These are phyloP conservation scores for Diaporthe citriasiana DNA, from an alignment of 2,329 filamentous ascomycete species.

Conservation along the genomic window DNA sequence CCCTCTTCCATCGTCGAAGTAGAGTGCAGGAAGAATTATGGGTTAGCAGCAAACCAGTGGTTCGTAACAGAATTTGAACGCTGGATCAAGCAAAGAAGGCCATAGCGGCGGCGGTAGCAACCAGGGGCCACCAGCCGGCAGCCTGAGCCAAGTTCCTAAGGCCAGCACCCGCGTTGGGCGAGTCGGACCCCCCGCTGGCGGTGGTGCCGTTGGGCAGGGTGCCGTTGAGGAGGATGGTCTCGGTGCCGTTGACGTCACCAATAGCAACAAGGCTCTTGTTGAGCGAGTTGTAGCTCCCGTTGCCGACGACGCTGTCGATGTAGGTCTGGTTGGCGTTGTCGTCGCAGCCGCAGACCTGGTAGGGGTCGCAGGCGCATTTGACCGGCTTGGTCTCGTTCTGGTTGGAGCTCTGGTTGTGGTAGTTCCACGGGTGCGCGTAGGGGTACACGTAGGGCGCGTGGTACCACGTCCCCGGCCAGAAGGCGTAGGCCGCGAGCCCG, in stretches of 20 bases:
- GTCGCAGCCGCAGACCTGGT: conserved; percentile 76
- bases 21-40: background rate
- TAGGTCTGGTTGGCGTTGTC: conserved; percentile 73
- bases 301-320: conserved; percentile 73
- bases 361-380: conserved; percentile 71
- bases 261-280: conserved; percentile 75
- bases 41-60: too few relatives aligned
- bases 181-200: conserved; percentile 60
- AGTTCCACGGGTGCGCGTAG: conserved; percentile 65
- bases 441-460: conserved; percentile 73
- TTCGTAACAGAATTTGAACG: too few relatives aligned
- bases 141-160: conserved; percentile 53
- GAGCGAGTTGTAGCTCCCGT: conserved; percentile 70
- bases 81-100: conserved; percentile 57
- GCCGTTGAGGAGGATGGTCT: conserved; percentile 80
- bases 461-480: conserved; percentile 77
- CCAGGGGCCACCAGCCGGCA: conserved; percentile 65
- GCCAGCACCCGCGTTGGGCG: conserved; percentile 53
- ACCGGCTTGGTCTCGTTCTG: conserved; percentile 73
- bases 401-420: conserved; percentile 64
- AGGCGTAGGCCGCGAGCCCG: conserved; percentile 59
- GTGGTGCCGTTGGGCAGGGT: conserved; percentile 79
- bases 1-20: background rate
- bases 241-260: conserved; percentile 72
- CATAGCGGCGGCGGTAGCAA: conserved; percentile 59